phyloP scores from a whole-genome alignment of 495 filamentous ascomycete species.

The Viridothelium virens region DNA sequence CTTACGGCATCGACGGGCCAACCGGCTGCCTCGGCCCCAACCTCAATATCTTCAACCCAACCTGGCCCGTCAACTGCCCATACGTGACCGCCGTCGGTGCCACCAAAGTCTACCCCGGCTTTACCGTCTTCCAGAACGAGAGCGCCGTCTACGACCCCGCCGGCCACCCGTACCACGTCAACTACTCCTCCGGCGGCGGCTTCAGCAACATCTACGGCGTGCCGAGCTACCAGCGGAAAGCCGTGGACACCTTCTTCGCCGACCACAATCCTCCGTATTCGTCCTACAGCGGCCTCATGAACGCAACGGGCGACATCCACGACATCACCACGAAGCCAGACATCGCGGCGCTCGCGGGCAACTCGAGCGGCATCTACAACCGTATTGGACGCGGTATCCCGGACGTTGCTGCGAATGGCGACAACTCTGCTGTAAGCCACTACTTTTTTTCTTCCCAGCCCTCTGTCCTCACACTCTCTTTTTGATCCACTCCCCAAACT shows the following conservation, averaged over 20 bases:
- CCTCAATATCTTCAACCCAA: constrained; percentile 31
- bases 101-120: constrained; percentile 32
- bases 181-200: constrained; percentile 40
- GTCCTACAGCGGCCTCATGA: constrained; percentile 16
- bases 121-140: constrained; percentile 34
- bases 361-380: constrained; percentile 39
- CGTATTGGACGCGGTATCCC: constrained; percentile 55
- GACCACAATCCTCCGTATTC: constrained; percentile 16
- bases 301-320: constrained; percentile 2
- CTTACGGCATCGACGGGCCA: constrained; percentile 3
- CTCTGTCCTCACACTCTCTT: too few species aligned
- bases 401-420: constrained; percentile 50
- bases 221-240: constrained; percentile 36
- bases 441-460: too few species aligned
- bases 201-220: constrained; percentile 41
- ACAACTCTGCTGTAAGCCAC: constrained; percentile 11
- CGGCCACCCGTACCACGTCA: constrained; percentile 14
- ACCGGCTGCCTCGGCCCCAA: constrained; percentile 17
- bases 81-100: constrained; percentile 42
- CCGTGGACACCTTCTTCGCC: constrained; percentile 20
- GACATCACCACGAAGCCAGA: neutral
- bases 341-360: constrained; percentile 23
- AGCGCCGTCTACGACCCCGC: constrained; percentile 27
- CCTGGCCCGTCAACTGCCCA: constrained; percentile 40
- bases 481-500: too few species aligned